Evolutionary conservation across 805 yeast genomes (phyloP), one percentile per base, ranked within the genome.

Genomic region (Zygoascus ofunaensis): DNA sequence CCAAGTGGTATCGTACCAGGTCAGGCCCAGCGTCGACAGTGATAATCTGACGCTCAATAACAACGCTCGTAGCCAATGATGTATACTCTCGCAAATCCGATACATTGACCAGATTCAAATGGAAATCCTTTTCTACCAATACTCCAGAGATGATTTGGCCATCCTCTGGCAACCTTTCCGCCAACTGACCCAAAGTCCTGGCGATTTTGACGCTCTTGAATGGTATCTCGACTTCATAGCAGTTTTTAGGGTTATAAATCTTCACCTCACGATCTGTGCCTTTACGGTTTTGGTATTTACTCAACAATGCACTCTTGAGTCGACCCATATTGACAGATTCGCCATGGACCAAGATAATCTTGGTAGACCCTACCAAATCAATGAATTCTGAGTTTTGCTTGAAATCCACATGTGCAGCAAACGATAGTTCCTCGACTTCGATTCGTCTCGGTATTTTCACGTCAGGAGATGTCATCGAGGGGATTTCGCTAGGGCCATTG

Each of bases 321-420:
- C 98, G 79, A 46, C 97, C 98, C 97, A 92, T 92, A n/a, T 95
- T 96, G 55, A 86, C 87, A 2, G 92, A 79, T 58, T 92, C 99
- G 10, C 99, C 99, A 63, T 92, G 99, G 2, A 92, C 99, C 44
- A 92, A 72, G 47, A 90, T 87, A 48, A 92, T 84, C 44, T 83
- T 79, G 47, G 74, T 74, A 0, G 99, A 95, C 47, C 82, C 82
- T 2, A 92, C 86, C 48, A 79, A 70, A 53, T 89, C 96, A 47
- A 92, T 92, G 58, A 92, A 92, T 45, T 83, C 85, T 1, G 95
- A 70, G 55, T 92, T 92, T 58, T 92, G 96, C 55, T 84, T 87
- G 63, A 82, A 92, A 60, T 92, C 99, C 19, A 92, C 99, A 64
- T 92, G 99, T 0, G 99, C 99, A n/a, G 98, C 97, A 71, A 92